Conservation (phyloP, 306 rosid genomes). For the Chamaecrista fasciculata region DNA sequence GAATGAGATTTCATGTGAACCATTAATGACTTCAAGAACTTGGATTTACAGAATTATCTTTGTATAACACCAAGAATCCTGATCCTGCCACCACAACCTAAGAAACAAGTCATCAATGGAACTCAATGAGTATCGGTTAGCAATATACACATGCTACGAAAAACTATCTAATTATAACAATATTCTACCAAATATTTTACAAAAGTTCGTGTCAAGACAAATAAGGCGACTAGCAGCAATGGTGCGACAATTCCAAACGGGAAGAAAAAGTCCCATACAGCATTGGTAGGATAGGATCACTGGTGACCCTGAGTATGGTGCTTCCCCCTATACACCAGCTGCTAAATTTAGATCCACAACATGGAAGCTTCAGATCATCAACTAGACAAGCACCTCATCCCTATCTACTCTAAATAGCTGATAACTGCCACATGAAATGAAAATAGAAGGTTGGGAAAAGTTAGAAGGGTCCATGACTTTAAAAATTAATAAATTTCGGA, state of each 20-base stretch:
- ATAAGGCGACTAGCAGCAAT: conserved; percentile 17
- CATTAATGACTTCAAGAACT: conserved; percentile 42
- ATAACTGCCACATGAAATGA: conserved; percentile 23
- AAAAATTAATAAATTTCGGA: neutral
- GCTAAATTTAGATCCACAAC: conserved; percentile 9
- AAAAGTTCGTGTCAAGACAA: conserved; percentile 40
- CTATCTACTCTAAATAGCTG: conserved; percentile 37
- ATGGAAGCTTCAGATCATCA: conserved; percentile 27
- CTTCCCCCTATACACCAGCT: conserved; percentile 21
- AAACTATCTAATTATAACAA: conserved; percentile 47
- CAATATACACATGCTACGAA: conserved; percentile 66
- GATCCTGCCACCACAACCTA: conserved; percentile 59
- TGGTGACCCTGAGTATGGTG: conserved; percentile 28
- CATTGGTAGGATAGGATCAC: conserved; percentile 26
- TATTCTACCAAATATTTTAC: conserved; percentile 67
- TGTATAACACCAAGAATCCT: conserved; percentile 54
- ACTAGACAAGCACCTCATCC: conserved; percentile 20
- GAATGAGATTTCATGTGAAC: conserved; percentile 32
- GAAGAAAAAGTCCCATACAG: conserved; percentile 30
- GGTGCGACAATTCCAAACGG: conserved; percentile 10
- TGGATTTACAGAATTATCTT: conserved; percentile 49
- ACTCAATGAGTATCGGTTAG: conserved; percentile 60
- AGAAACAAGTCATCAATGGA: conserved; percentile 35
- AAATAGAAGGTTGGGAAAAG: neutral
- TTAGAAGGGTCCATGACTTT: no score